phyloP scores from a whole-genome alignment of 2,329 filamentous ascomycete genomes.

The Trichoderma breve region DNA sequence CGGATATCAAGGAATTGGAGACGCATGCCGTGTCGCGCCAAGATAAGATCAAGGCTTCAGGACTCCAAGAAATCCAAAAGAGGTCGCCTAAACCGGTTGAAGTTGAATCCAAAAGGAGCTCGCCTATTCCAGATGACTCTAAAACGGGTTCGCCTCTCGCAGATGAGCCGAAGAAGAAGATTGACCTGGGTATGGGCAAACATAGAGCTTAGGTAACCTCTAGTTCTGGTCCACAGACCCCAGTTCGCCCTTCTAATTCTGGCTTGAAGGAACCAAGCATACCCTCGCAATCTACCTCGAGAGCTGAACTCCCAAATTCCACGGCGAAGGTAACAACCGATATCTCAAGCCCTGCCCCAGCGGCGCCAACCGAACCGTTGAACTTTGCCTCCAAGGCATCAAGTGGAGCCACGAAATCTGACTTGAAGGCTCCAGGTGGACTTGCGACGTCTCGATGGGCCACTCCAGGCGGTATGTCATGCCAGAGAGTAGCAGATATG shows the following conservation, averaged over 20 bases:
- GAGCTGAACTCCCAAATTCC: neutral
- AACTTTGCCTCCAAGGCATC: neutral
- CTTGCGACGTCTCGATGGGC: constrained; percentile 25
- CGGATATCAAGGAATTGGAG: constrained; percentile 19
- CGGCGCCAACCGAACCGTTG: neutral
- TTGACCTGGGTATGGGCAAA: neutral
- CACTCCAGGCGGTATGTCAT: neutral
- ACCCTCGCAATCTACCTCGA: neutral
- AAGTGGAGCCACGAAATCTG: neutral
- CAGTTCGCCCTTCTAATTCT: neutral
- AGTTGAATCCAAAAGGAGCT: neutral
- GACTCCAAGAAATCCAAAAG: constrained; percentile 4
- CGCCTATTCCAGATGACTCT: neutral
- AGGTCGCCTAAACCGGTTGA: neutral
- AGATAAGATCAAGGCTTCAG: constrained; percentile 12
- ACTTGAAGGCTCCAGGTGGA: neutral
- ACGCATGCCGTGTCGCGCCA: neutral
- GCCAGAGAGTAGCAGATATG: no score
- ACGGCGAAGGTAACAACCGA: neutral
- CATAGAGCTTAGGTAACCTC: neutral
- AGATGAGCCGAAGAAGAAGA: neutral
- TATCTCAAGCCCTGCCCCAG: neutral
- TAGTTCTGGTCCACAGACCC: neutral
- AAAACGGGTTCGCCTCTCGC: neutral
- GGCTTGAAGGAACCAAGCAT: neutral